Evolutionary conservation across 495 filamentous ascomycete genomes (phyloP).

Genomic region (Pseudoneurospora amorphoporcata): DNA sequence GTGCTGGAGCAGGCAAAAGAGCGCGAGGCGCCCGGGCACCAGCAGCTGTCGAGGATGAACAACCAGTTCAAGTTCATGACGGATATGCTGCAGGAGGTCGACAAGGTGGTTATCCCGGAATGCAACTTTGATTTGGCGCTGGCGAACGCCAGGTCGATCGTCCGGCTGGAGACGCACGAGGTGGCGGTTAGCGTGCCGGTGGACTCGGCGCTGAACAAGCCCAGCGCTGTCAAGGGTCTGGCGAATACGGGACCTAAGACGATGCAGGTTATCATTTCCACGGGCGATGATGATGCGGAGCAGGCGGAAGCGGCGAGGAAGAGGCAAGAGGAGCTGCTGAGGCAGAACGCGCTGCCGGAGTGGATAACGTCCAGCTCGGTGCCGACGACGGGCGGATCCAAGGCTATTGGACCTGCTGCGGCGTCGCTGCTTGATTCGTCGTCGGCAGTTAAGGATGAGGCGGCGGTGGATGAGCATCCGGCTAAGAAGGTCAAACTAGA

Average conservation of each 20-base stretch:
- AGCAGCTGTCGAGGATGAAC: slow-evolving; percentile 79
- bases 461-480: slow-evolving; percentile 32
- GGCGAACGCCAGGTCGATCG: slow-evolving; percentile 46
- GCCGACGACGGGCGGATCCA: slow-evolving; percentile 18
- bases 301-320: slow-evolving; percentile 54
- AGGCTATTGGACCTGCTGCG: slow-evolving; percentile 11
- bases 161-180: slow-evolving; percentile 50
- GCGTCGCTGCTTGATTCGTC: slow-evolving; percentile 7
- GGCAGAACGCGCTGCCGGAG: slow-evolving; percentile 75
- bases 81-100: slow-evolving; percentile 76
- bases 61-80: slow-evolving; percentile 77
- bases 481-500: slow-evolving; percentile 48
- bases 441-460: slow-evolving; percentile 1
- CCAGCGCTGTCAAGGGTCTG: slow-evolving; percentile 62
- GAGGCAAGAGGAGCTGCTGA: slow-evolving; percentile 61
- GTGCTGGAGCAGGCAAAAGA: slow-evolving; percentile 60
- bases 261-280: slow-evolving; percentile 70
- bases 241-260: slow-evolving; percentile 55
- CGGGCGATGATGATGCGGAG: slow-evolving; percentile 63
- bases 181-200: slow-evolving; percentile 44
- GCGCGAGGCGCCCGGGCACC: slow-evolving; percentile 59
- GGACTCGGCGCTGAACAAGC: slow-evolving; percentile 33
- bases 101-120: slow-evolving; percentile 69
- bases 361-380: slow-evolving; percentile 91
- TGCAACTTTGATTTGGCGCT: slow-evolving; percentile 78